Percentiles rank a stretch among this genome's conserved stretches.
These are phyloP conservation scores for Eucalyptus sp. DNA, from an alignment of 345 rosid genomes.

Conservation along the genomic window DNA sequence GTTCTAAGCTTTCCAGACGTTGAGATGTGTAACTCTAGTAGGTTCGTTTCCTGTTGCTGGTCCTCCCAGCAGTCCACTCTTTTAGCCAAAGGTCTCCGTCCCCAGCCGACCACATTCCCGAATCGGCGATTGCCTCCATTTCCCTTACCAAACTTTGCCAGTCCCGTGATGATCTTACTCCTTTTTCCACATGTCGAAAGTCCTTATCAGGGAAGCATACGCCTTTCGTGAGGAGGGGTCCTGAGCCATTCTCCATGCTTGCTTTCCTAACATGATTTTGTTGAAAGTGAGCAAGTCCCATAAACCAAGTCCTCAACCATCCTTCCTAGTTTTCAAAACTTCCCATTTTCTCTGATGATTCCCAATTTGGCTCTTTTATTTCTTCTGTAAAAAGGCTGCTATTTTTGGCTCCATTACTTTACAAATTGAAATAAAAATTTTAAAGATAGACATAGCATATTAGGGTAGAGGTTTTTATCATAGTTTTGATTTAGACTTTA, in stretches of 20 bases:
- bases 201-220: neutral
- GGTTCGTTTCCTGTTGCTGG: neutral
- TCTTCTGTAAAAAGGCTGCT: neutral
- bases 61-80: neutral
- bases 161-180: neutral
- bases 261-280: neutral
- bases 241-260: neutral
- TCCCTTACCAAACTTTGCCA: neutral
- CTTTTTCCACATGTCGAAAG: neutral
- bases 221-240: neutral
- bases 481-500: neutral
- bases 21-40: neutral
- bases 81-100: neutral
- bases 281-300: neutral
- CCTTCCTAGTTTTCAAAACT: neutral
- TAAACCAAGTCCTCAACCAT: neutral
- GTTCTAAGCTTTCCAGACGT: neutral
- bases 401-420: neutral
- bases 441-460: neutral
- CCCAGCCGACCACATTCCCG: neutral
- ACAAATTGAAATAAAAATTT: neutral
- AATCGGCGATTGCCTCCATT: neutral
- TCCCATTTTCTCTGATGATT: neutral
- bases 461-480: neutral
- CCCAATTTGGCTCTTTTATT: neutral